Evolutionary conservation across 1,284 basidiomycete species (phyloP).

Genomic region (Heterobasidion parviporum): DNA sequence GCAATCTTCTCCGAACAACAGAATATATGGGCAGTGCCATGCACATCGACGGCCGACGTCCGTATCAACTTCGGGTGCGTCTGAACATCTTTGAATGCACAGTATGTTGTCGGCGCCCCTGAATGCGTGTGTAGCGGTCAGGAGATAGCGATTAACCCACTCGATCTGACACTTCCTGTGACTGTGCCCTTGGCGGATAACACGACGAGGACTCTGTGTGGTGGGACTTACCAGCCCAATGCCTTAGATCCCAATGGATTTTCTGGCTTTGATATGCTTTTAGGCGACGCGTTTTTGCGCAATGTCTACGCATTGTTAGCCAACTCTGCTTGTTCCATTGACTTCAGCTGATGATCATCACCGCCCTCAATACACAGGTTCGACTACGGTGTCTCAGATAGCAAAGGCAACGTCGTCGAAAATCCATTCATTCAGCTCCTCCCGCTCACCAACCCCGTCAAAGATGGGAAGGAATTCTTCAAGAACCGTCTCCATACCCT

Average conservation of each 20-base stretch:
- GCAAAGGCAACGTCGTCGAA: neutral
- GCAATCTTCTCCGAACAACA: conserved; percentile 13
- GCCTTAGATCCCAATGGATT: conserved; percentile 1
- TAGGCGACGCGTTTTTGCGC: conserved; percentile 31
- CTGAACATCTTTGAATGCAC: neutral
- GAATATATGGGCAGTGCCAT: conserved; percentile 19
- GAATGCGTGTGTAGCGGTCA: conserved; percentile 2
- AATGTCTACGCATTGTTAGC: conserved; percentile 32
- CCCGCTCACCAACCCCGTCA: neutral
- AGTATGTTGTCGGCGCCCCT: neutral
- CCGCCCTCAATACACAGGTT: neutral
- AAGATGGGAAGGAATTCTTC: neutral
- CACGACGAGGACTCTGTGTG: conserved; percentile 15
- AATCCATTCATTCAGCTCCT: conserved; percentile 1
- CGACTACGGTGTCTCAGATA: conserved; percentile 1
- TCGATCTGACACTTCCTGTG: conserved; percentile 15
- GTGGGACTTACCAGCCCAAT: conserved; percentile 16
- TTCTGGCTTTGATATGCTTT: conserved; percentile 22
- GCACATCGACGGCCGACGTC: conserved; percentile 14
- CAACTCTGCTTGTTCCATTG: neutral
- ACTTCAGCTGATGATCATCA: neutral
- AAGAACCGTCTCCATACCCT: neutral
- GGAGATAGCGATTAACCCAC: conserved; percentile 16
- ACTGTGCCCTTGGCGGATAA: neutral
- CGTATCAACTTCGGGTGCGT: conserved; percentile 21